A percentile compares a stretch with the other conserved stretches of the same genome.
Conservation (phyloP, 768 basidiomycete genomes). For the Phaffia australis region DNA sequence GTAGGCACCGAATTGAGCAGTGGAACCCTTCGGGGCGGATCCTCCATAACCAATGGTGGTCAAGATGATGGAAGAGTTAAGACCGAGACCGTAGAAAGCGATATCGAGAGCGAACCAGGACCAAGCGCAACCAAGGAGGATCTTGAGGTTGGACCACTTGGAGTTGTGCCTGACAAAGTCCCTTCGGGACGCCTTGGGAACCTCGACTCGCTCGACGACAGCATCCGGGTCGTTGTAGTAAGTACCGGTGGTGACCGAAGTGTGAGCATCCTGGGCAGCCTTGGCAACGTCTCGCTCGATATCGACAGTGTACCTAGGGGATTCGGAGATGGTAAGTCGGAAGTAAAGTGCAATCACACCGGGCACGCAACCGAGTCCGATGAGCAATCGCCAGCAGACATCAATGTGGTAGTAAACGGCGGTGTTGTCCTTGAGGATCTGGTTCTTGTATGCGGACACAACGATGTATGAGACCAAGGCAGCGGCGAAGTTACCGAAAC, state of each 20-base stretch:
- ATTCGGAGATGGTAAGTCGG: slow-evolving; percentile 69
- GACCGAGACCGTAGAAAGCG: slow-evolving; percentile 77
- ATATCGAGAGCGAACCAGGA: slow-evolving; percentile 77
- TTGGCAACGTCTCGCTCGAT: slow-evolving; percentile 71
- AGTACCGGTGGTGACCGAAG: slow-evolving; percentile 49
- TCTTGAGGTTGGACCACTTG: slow-evolving; percentile 65
- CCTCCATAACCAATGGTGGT: slow-evolving; percentile 58
- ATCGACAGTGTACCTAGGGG: slow-evolving; percentile 84
- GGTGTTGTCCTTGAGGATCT: slow-evolving; percentile 46
- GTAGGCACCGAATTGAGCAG: slow-evolving; percentile 30
- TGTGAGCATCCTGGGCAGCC: slow-evolving; percentile 61
- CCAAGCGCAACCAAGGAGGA: slow-evolving; percentile 64
- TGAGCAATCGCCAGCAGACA: slow-evolving; percentile 58
- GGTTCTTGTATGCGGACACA: slow-evolving; percentile 56
- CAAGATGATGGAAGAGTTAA: slow-evolving; percentile 70
- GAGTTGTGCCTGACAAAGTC: slow-evolving; percentile 59
- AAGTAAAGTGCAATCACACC: slow-evolving; percentile 74
- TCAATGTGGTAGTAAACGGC: slow-evolving; percentile 49
- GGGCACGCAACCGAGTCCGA: slow-evolving; percentile 77
- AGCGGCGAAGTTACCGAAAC: slow-evolving; percentile 74
- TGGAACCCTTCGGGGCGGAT: slow-evolving; percentile 24
- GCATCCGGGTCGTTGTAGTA: slow-evolving; percentile 49
- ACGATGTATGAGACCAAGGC: slow-evolving; percentile 56
- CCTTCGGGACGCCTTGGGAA: slow-evolving; percentile 55
- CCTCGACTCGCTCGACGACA: slow-evolving; percentile 50